Percentiles rank a stretch among this genome's conserved stretches.
phyloP scores from a whole-genome alignment of 2,329 filamentous ascomycete genomes.

The Colletotrichum sp. region DNA sequence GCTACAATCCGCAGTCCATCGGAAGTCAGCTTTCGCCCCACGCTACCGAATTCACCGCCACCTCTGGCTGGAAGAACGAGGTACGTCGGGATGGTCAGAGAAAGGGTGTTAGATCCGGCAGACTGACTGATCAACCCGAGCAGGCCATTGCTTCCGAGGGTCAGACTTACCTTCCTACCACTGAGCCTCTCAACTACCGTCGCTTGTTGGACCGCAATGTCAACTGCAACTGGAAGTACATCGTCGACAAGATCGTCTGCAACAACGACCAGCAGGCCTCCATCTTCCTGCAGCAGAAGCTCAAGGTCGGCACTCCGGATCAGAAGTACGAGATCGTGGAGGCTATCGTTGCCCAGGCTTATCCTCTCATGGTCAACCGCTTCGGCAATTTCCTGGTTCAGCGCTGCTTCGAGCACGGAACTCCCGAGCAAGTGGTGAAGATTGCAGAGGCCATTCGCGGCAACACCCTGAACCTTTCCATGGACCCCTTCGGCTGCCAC shows the following conservation, averaged over 20 bases:
- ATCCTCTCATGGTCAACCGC: slow-evolving; percentile 95
- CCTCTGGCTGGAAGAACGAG: slow-evolving; percentile 60
- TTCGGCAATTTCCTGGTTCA: slow-evolving; percentile 99
- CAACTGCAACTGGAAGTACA: slow-evolving; percentile 99
- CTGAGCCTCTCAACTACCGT: slow-evolving; percentile 95
- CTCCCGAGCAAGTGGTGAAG: slow-evolving; percentile 89
- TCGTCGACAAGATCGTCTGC: slow-evolving; percentile 99
- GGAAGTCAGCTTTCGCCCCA: slow-evolving; percentile 75
- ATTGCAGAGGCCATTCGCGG: slow-evolving; percentile 95
- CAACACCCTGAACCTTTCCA: slow-evolving; percentile 91
- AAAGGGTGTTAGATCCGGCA: not conserved
- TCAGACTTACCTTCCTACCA: slow-evolving; percentile 82
- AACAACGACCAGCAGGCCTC: slow-evolving; percentile 99
- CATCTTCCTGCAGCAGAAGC: slow-evolving; percentile 98
- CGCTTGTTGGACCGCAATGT: slow-evolving; percentile 94
- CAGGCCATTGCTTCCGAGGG: slow-evolving; percentile 59
- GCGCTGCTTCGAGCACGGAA: slow-evolving; percentile 98
- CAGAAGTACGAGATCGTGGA: slow-evolving; percentile 98
- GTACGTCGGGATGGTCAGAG: slow-evolving; percentile 36
- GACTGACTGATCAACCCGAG: slow-evolving; percentile 13
- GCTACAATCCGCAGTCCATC: slow-evolving; percentile 61
- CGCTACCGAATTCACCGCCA: slow-evolving; percentile 75
- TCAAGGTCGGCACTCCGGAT: slow-evolving; percentile 92
- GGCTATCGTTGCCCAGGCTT: slow-evolving; percentile 92
- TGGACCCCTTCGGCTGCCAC: slow-evolving; percentile 98